Evolutionary conservation across 495 filamentous ascomycete species (phyloP), one percentile per base, ranked within the genome.

Genomic region (Aspergillus saccharolyticus): DNA sequence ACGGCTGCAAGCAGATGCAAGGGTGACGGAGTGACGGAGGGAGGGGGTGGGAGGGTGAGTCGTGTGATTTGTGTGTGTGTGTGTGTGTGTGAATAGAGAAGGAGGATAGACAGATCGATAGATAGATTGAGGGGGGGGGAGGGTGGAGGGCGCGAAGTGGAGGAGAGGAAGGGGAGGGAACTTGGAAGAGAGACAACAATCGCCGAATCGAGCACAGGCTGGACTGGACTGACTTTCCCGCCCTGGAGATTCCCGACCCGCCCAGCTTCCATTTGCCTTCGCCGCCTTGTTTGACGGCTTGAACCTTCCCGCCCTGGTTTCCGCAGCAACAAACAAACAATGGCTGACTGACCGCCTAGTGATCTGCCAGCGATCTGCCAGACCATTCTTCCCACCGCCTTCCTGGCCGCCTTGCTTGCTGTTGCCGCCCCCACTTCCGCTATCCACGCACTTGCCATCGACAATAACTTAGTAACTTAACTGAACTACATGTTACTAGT

Each of bases 261-360:
- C 33, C 14, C 33, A 39, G 5, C 33, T 28, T 39, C 33, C 6
- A 39, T 39, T 39, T 5, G 6, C 33, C 54, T 55, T 58, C 52
- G 19, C 15, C 24, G 33, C 33, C 33, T 39, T 39, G 33, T 39
- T 25, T 50, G 47, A 18, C 8, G 4, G n/a, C n/a, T n/a, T n/a
- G n/a, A n/a, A n/a, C n/a, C n/a, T n/a, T 10, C 17, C 22, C 22
- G 68, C 54, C 56, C 39, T 7, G 17, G 64, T 69, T 60, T 59
- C 67, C 54, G 16, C 61, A 64, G 73, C 68, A 75, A 75, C 73
- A 22, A 62, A 55, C 70, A 64, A 73, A 60, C 70, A 69, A 51
- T 55, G 0, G 0, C 24, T 39, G 57, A 62, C 68, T 65, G 64
- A 66, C 64, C 52, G n/a, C n/a, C n/a, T n/a, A n/a, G n/a, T n/a